Evolutionary conservation across 805 yeast genomes (phyloP), one percentile per base, ranked within the genome.

Genomic region (Ogataea thermomethanolica): DNA sequence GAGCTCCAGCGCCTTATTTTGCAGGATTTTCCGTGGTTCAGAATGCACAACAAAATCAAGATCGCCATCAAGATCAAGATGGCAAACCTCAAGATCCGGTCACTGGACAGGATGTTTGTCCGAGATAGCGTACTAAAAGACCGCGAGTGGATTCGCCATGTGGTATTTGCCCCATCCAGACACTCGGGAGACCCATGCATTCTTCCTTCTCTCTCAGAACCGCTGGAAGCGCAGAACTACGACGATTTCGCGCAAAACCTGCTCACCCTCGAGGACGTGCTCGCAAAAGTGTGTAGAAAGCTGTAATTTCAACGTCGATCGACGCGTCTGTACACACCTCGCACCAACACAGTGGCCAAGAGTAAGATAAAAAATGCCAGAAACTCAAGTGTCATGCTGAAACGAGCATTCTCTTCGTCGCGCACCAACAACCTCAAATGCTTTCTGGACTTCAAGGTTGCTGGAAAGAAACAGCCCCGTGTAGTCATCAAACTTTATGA

Each of bases 401-500:
- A 61, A 44, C 77, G 84, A 67, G 52, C 69, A 31, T 77, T 79
- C 52, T 74, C 83, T 30, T 59, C 74, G 33, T 55, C 76, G 28
- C 52, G 73, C 43, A 49, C 68, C 37, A 65, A 58, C 35, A 62
- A 70, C 41, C 70, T 74, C 52, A 77, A 78, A 59, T 79, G 76
- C 25, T 79, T 61, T 61, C 70, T 78, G 54, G 79, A 77, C 47
- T 70, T 81, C 29, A 66, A 81, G 35, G 70, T 78, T 50, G 70
- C 70, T 52, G 83, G 82, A 45, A 64, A 62, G 45, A 68, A 67
- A 50, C 65, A 67, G 46, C 73, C 71, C 44, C 65, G 79, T 66
- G 73, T 91, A 61, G 75, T 77, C 64, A 91, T 91, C 84, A 73
- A 88, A 68, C 79, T 89, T 64, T 88, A 81, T 81, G 79, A 84